A percentile compares a stretch with the other conserved stretches of the same genome.
Evolutionary conservation across 495 filamentous ascomycete species (phyloP).

Genomic region (Talaromyces proteolyticus): DNA sequence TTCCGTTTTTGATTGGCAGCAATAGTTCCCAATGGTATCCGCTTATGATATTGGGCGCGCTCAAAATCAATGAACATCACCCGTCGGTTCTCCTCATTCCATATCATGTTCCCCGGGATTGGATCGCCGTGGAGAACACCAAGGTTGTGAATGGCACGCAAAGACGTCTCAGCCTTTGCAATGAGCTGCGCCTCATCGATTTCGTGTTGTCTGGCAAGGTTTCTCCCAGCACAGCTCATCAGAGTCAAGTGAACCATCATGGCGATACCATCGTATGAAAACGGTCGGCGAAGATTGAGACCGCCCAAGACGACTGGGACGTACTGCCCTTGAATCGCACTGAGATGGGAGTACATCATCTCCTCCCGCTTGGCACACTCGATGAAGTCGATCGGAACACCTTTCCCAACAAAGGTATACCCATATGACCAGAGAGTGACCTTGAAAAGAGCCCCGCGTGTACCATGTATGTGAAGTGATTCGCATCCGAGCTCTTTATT

Average conservation of each 20-base stretch:
- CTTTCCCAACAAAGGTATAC: conserved; percentile 45
- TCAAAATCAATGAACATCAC: conserved; percentile 23
- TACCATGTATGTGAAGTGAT: conserved; percentile 31
- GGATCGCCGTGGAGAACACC: conserved; percentile 15
- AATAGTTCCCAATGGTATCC: conserved; percentile 11
- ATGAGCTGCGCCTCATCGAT: conserved; percentile 2
- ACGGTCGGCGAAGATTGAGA: conserved; percentile 22
- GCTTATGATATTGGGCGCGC: conserved; percentile 10
- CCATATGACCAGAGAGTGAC: conserved; percentile 37
- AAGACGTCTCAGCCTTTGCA: conserved; percentile 10
- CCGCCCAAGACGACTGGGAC: conserved; percentile 29
- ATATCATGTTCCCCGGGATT: conserved; percentile 15
- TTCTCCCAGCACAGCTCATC: conserved; percentile 25
- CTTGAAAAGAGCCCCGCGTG: conserved; percentile 34
- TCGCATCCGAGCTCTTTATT: conserved; percentile 13
- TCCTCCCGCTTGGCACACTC: conserved; percentile 20
- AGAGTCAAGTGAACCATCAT: conserved; percentile 25
- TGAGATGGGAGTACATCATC: conserved; percentile 25
- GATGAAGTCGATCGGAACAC: conserved; percentile 19
- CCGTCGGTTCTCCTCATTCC: conserved; percentile 12
- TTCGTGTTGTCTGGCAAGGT: conserved; percentile 5
- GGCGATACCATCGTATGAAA: conserved; percentile 27
- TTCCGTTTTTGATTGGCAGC: conserved; percentile 8
- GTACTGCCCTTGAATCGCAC: conserved; percentile 23
- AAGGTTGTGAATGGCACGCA: conserved; percentile 13